Conservation (phyloP, 2,329 filamentous ascomycete species). For the Trichoderma arundinaceum region DNA sequence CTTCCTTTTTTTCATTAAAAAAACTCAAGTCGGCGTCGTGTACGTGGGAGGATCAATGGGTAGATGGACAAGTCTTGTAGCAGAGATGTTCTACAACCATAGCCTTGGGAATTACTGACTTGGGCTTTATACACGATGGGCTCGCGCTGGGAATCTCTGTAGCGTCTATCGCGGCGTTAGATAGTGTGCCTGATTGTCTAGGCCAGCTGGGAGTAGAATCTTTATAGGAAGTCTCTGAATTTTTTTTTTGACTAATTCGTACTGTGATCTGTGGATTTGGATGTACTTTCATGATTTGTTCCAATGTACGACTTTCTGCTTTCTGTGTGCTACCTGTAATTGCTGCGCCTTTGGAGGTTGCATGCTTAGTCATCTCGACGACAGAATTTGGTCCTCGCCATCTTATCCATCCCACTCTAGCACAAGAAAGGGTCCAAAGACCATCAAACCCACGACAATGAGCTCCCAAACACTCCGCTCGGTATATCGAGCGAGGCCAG, state of each 20-base stretch:
- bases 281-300: too few relatives aligned
- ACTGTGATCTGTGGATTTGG: background rate
- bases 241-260: too few relatives aligned
- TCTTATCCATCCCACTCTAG: conserved; percentile 18
- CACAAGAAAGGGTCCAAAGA: background rate
- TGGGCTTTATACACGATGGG: conserved; percentile 2
- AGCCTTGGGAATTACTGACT: conserved; percentile 13
- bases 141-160: conserved; percentile 11
- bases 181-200: background rate
- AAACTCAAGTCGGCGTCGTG: conserved; percentile 14
- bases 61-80: conserved; percentile 16
- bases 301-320: too few relatives aligned
- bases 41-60: conserved; percentile 8
- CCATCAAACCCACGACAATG: conserved; percentile 41
- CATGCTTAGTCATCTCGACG: conserved; percentile 21
- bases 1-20: background rate
- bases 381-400: conserved; percentile 31
- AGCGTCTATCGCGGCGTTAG: conserved; percentile 4
- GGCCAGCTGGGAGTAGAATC: conserved; percentile 12
- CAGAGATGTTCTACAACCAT: background rate
- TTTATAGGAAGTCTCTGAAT: background rate
- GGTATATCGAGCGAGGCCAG: conserved; percentile 45
- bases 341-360: background rate
- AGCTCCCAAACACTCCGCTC: conserved; percentile 49
- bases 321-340: background rate